Evolutionary conservation across 1,284 basidiomycete species (phyloP).

Genomic region (Phylloboletellus chloephorus): DNA sequence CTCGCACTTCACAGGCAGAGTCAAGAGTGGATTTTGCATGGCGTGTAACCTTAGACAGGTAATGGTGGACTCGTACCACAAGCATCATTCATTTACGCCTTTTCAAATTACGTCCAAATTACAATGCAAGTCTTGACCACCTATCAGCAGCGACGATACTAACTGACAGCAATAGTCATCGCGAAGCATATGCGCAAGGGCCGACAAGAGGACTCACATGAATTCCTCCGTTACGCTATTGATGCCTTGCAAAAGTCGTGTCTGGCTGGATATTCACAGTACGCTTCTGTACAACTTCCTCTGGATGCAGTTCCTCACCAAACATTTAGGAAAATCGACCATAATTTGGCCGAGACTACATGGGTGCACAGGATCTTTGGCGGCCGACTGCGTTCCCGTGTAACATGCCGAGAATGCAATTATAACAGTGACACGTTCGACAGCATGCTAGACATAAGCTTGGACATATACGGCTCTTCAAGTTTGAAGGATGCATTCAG

Average conservation of each 20-base stretch:
- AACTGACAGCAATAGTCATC: slow-evolving; percentile 54
- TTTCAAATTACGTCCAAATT: slow-evolving; percentile 59
- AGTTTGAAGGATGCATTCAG: slow-evolving; percentile 73
- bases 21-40: slow-evolving; percentile 68
- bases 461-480: slow-evolving; percentile 72
- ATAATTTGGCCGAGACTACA: slow-evolving; percentile 80
- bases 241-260: slow-evolving; percentile 89
- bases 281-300: slow-evolving; percentile 27
- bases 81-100: slow-evolving; percentile 52
- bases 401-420: slow-evolving; percentile 81
- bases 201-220: slow-evolving; percentile 97
- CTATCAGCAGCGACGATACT: slow-evolving; percentile 7
- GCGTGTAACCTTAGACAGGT: slow-evolving; percentile 60
- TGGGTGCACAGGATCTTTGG: slow-evolving; percentile 96
- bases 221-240: slow-evolving; percentile 93
- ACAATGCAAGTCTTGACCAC: slow-evolving; percentile 47
- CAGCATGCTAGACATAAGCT: slow-evolving; percentile 87
- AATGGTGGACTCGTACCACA: slow-evolving; percentile 46
- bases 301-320: slow-evolving; percentile 10
- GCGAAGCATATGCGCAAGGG: slow-evolving; percentile 87
- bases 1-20: slow-evolving; percentile 42
- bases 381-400: slow-evolving; percentile 87
- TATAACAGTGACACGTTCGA: slow-evolving; percentile 97
- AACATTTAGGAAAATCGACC: slow-evolving; percentile 65
- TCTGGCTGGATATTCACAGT: slow-evolving; percentile 69